Evolutionary conservation across 805 yeast species (phyloP), one percentile per base, ranked within the genome.

Genomic region (Kodamaea kakaduensis): DNA sequence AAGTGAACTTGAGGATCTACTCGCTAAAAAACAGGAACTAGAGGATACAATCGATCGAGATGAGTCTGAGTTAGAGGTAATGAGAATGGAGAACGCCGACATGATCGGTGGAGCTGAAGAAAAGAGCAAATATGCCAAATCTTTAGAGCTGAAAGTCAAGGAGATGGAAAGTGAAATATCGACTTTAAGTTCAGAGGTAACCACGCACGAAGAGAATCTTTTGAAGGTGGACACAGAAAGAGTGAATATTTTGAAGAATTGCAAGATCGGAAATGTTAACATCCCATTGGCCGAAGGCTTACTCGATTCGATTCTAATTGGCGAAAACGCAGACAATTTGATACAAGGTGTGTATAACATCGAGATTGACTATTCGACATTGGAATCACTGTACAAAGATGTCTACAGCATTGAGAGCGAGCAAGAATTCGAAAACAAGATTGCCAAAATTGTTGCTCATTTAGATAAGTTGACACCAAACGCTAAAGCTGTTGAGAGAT

Each of bases 401-500:
- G 51, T 54, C 7, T 64, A 67, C 40, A 69, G 58, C 9, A 54
- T 51, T 1, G 61, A 61, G 28, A 50, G 64, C 2, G 73, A 65
- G 32, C 61, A 61, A 5, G 71, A 61, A 33, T 44, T 67, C 13
- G 45, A 48, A 10, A 63, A 52, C 3, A 48, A 47, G 13, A 45
- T 56, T 4, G 66, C 76, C 6, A 51, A 52, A n/a, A 61, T 48
- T 15, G 47, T 44, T 43, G 52, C 56, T 32, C 72, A 71, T 19
- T 54, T 76, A 17, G 69, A 62, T 12, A 48, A 53, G 32, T 61
- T 87, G 48, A 78, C 85, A 20, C 96, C 96, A n/a, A 87, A 87
- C 55, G 67, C 78, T 24, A 83, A 82, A 45, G 96, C 96, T 0
- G 62, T 74, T 19, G 94, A 84, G 34, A 71, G 96, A 48, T 70